Evolutionary conservation across 2,329 filamentous ascomycete genomes (phyloP).

Genomic region (Amauroascus verrucosus): DNA sequence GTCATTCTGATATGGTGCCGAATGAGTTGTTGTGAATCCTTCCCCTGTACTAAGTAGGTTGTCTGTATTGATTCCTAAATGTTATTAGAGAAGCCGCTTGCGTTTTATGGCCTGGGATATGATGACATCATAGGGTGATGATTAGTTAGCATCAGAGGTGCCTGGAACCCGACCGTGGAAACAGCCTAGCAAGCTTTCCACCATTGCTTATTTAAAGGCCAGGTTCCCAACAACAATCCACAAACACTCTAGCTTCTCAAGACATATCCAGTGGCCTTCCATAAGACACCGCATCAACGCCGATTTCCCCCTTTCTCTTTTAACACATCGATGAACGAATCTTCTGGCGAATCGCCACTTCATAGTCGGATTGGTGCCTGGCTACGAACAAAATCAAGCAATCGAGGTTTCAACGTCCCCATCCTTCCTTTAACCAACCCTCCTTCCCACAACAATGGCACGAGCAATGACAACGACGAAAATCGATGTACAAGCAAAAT

Average conservation of each 20-base stretch:
- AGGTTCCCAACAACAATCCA: neutral
- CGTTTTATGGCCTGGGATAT: neutral
- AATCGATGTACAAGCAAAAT: neutral
- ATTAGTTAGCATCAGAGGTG: neutral
- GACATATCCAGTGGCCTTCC: no score
- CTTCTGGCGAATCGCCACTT: conserved; percentile 1
- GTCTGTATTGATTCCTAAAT: no score
- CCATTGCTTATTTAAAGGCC: neutral
- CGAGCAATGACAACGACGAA: neutral
- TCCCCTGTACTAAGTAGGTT: no score
- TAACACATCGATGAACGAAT: conserved; percentile 7
- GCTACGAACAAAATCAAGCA: conserved; percentile 1
- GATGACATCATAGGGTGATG: neutral
- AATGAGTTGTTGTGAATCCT: no score
- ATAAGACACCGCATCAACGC: neutral
- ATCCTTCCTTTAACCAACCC: neutral
- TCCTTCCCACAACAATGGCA: neutral
- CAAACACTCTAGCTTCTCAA: no score
- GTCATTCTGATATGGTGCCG: no score
- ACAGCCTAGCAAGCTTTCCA: conserved; percentile 1
- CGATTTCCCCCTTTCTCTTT: neutral
- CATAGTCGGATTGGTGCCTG: conserved; percentile 7
- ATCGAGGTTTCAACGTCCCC: neutral
- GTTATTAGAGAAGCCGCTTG: no score
- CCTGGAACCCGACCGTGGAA: neutral